phyloP scores from a whole-genome alignment of 2,329 filamentous ascomycete genomes.

The Xylaria multiplex region DNA sequence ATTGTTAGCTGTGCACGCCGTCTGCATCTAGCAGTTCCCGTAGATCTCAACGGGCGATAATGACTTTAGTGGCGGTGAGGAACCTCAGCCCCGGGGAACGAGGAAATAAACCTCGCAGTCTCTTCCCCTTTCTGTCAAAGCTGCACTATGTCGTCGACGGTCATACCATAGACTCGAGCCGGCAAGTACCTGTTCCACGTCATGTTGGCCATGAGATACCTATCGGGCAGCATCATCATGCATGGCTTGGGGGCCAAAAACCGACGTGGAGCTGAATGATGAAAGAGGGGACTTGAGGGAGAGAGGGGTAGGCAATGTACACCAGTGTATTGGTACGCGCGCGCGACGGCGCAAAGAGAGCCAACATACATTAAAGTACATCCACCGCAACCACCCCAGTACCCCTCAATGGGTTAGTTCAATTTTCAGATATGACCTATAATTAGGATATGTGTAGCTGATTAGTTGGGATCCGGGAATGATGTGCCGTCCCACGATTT shows the following conservation, averaged over 20 bases:
- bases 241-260: constrained; percentile 5
- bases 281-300: too few relatives aligned
- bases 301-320: constrained; percentile 10
- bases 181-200: not conserved
- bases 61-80: too few relatives aligned
- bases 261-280: constrained; percentile 2
- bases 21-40: not conserved
- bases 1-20: not conserved
- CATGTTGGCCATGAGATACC: not conserved
- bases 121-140: not conserved
- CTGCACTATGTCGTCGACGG: not conserved
- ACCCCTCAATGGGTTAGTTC: constrained; percentile 16
- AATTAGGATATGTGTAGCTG: not conserved
- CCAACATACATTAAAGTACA: not conserved
- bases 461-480: too few relatives aligned
- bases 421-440: constrained; percentile 15
- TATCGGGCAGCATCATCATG: constrained; percentile 1
- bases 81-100: not conserved
- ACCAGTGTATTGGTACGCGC: not conserved
- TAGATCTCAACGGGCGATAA: not conserved
- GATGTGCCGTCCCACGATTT: too few relatives aligned
- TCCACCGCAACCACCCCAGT: not conserved
- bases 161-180: not conserved
- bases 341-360: not conserved
- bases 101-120: not conserved